These are phyloP conservation scores for Coffea canephora DNA, from an alignment of 257 asterid genomes.

Conservation along the genomic window DNA sequence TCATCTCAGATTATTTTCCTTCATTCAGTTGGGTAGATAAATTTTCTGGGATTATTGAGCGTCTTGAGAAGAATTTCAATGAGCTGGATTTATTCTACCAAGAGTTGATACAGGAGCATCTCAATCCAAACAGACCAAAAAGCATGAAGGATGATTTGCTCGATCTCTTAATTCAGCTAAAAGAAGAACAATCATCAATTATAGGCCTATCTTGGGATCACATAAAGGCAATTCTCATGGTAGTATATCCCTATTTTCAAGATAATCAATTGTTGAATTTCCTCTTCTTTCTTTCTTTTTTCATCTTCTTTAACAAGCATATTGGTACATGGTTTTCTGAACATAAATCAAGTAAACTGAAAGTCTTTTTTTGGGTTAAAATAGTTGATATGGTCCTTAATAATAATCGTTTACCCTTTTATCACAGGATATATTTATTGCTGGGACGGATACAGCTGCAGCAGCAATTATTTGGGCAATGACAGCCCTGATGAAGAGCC, in stretches of 20 bases:
- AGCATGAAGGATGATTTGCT: constrained; percentile 25
- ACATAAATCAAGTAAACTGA: too few relatives aligned
- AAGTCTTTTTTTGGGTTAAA: too few relatives aligned
- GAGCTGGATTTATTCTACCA: constrained; percentile 29
- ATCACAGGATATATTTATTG: too few relatives aligned
- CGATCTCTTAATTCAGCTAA: constrained; percentile 32
- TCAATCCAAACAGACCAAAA: constrained; percentile 6
- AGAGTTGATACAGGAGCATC: constrained; percentile 36
- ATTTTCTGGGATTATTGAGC: constrained; percentile 31
- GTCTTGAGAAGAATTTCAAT: constrained; percentile 28
- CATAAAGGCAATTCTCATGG: constrained; percentile 8
- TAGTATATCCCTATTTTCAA: background rate
- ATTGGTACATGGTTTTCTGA: too few relatives aligned
- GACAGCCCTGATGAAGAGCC: too few relatives aligned
- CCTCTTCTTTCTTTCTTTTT: too few relatives aligned
- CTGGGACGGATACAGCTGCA: too few relatives aligned
- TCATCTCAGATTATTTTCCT: constrained; percentile 8
- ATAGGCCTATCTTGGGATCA: background rate
- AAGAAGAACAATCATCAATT: background rate
- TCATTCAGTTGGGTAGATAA: constrained; percentile 17
- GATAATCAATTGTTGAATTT: too few relatives aligned
- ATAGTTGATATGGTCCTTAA: too few relatives aligned
- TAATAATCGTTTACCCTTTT: too few relatives aligned
- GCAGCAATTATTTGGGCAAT: too few relatives aligned
- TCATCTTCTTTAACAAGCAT: too few relatives aligned